Evolutionary conservation across 139 green algal genomes (phyloP).

Genomic region (Closterium sp.): DNA sequence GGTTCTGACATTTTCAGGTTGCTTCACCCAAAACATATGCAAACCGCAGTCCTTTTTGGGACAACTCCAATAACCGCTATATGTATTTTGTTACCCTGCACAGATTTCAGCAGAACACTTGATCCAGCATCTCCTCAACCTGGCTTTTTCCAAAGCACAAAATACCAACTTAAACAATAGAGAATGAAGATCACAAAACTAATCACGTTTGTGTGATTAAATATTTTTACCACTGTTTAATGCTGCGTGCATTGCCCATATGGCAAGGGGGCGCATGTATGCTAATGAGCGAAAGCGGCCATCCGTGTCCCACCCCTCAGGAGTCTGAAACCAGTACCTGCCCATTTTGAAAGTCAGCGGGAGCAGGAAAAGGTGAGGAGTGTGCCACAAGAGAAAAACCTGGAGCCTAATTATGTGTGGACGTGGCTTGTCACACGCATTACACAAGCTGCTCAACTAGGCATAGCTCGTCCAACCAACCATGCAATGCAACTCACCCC

Average conservation of each 20-base stretch:
- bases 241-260: conserved; percentile 52
- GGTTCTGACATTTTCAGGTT: neutral
- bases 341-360: neutral
- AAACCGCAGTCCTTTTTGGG: no score
- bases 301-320: conserved; percentile 45
- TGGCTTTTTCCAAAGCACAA: no score
- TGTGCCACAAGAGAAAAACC: neutral
- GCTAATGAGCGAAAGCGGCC: conserved; percentile 48
- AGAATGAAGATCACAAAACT: no score
- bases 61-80: no score
- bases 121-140: no score
- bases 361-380: neutral
- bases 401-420: neutral
- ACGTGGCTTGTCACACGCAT: neutral
- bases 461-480: no score
- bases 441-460: neutral
- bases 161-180: no score
- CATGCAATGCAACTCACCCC: conserved; percentile 19
- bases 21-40: no score
- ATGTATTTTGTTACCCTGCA: no score
- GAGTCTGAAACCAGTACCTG: conserved; percentile 55
- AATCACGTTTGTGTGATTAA: neutral
- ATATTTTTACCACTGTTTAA: neutral
- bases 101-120: no score
- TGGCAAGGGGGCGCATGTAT: conserved; percentile 53